phyloP scores from a whole-genome alignment of 306 rosid genomes.

The Styphnolobium japonicum region DNA sequence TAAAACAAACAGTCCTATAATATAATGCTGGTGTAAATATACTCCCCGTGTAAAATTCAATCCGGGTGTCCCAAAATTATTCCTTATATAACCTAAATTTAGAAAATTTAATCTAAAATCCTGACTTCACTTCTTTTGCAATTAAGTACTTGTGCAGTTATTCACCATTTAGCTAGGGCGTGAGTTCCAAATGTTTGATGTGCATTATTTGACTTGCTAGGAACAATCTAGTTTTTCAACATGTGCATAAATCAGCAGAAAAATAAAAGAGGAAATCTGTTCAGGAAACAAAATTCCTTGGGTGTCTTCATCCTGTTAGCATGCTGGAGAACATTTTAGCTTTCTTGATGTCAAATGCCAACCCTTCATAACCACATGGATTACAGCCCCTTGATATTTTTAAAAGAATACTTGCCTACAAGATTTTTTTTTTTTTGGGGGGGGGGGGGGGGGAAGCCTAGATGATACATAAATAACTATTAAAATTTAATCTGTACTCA shows the following conservation, averaged over 20 bases:
- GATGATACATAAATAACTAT: background rate
- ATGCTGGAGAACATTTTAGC: background rate
- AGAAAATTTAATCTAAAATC: background rate
- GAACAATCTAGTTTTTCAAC: background rate
- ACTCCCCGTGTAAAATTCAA: no score
- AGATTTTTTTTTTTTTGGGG: no score
- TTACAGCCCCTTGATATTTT: background rate
- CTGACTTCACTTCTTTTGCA: background rate
- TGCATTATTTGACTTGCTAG: background rate
- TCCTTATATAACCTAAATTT: background rate
- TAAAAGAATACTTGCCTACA: background rate
- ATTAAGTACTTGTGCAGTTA: background rate
- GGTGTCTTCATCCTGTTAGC: background rate
- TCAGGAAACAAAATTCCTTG: background rate
- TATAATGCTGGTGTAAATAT: no score
- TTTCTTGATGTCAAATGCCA: background rate
- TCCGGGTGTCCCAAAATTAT: background rate
- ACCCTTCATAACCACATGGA: background rate
- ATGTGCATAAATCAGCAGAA: no score
- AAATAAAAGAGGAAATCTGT: background rate
- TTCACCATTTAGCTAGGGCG: background rate
- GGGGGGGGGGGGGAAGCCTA: background rate
- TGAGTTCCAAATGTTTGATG: background rate
- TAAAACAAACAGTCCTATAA: no score
- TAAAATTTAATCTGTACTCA: background rate